phyloP scores from a whole-genome alignment of 2,329 filamentous ascomycete genomes.

The Pseudopyricularia cyperi region DNA sequence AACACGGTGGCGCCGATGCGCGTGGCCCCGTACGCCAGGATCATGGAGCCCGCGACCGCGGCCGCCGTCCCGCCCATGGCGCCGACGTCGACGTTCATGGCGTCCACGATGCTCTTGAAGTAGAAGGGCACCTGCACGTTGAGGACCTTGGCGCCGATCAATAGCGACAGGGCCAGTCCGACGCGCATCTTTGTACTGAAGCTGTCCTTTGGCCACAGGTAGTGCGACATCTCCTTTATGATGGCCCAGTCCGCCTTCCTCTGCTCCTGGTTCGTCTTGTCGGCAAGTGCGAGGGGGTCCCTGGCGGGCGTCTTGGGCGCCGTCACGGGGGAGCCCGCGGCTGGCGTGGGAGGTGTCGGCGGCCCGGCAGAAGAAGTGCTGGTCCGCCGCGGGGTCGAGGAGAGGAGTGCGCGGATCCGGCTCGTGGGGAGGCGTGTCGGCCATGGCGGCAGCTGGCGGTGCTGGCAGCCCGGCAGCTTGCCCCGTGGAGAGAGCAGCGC shows the following conservation, averaged over 20 bases:
- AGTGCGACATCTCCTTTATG: constrained; percentile 93
- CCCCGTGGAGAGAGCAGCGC: constrained; percentile 6
- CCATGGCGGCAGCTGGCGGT: constrained; percentile 3
- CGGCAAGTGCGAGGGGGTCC: constrained; percentile 50
- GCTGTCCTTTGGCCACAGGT: constrained; percentile 90
- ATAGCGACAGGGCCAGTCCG: constrained; percentile 65
- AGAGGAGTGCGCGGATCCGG: background rate
- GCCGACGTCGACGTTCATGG: constrained; percentile 93
- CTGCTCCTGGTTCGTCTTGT: constrained; percentile 71
- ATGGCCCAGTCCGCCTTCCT: constrained; percentile 97
- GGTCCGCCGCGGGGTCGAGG: background rate
- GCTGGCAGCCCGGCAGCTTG: constrained; percentile 1
- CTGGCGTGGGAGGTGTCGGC: background rate
- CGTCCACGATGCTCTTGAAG: constrained; percentile 95
- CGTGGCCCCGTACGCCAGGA: constrained; percentile 81
- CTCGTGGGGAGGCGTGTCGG: background rate
- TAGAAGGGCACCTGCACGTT: constrained; percentile 99
- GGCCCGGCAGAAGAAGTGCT: background rate
- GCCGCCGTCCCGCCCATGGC: constrained; percentile 82
- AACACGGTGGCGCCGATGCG: constrained; percentile 82
- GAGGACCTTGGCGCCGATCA: constrained; percentile 84
- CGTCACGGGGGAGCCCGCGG: background rate
- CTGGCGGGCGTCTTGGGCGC: background rate
- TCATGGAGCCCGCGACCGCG: constrained; percentile 82
- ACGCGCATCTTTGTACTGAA: constrained; percentile 75